Evolutionary conservation across 345 rosid genomes (phyloP).

Genomic region (Ricinus communis): DNA sequence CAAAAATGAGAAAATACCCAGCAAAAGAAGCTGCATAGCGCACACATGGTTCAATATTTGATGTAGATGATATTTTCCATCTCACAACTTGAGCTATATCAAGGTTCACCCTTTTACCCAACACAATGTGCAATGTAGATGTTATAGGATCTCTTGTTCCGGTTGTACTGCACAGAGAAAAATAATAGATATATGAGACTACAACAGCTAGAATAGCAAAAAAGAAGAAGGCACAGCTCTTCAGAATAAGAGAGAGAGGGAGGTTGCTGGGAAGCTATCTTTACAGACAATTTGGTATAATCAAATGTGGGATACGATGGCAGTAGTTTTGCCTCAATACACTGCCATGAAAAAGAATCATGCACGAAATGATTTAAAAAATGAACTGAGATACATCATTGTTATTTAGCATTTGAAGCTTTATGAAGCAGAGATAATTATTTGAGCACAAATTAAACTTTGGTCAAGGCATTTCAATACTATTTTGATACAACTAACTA

Average conservation of each 20-base stretch:
- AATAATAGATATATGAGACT: not conserved
- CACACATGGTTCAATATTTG: conserved; percentile 67
- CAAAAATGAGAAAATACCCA: conserved; percentile 61
- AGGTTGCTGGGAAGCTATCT: not conserved
- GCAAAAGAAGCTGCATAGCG: conserved; percentile 98
- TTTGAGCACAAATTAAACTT: not conserved
- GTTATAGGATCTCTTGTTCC: conserved; percentile 92
- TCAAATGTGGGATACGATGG: not conserved
- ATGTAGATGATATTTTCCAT: conserved; percentile 68
- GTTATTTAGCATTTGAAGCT: not conserved
- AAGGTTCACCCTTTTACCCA: conserved; percentile 75
- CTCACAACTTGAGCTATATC: conserved; percentile 95
- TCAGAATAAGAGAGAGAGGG: not conserved
- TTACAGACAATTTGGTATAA: not conserved
- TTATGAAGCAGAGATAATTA: not conserved
- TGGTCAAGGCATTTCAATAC: not conserved
- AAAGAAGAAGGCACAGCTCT: not conserved
- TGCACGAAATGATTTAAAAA: not conserved
- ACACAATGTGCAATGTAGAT: conserved; percentile 82
- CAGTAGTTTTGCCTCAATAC: not conserved
- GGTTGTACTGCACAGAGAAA: conserved; percentile 62
- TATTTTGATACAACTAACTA: not conserved
- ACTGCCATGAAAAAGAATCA: not conserved
- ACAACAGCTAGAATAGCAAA: not conserved
- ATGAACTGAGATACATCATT: not conserved